These are phyloP conservation scores for Senna siamea DNA, from an alignment of 306 rosid species.

Conservation along the genomic window DNA sequence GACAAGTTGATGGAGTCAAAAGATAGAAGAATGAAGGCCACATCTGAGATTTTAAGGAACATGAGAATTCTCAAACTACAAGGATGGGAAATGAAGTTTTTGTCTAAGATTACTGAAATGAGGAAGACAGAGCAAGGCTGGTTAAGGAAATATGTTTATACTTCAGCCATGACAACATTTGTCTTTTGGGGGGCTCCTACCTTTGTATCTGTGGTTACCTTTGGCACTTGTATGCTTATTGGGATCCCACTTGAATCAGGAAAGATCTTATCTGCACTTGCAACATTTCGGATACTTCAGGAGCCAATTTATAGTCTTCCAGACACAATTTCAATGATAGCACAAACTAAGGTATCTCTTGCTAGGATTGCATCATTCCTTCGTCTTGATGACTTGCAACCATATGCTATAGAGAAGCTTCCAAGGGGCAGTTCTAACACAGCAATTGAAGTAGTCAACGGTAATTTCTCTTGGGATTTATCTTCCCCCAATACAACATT, in stretches of 20 bases:
- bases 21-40: constrained; percentile 83
- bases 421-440: constrained; percentile 65
- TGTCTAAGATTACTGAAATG: constrained; percentile 60
- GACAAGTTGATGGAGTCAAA: constrained; percentile 81
- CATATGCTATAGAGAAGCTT: constrained; percentile 63
- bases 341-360: constrained; percentile 81
- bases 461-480: constrained; percentile 83
- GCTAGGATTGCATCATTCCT: constrained; percentile 79
- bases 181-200: constrained; percentile 77
- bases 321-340: constrained; percentile 70
- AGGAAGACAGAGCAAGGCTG: constrained; percentile 68
- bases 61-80: constrained; percentile 90
- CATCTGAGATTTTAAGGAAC: constrained; percentile 75
- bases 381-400: constrained; percentile 66
- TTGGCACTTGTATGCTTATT: constrained; percentile 69
- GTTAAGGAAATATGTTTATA: constrained; percentile 61
- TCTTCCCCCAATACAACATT: constrained; percentile 56
- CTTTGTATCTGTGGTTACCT: constrained; percentile 74
- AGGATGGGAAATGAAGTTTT: constrained; percentile 93
- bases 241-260: constrained; percentile 91
- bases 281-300: constrained; percentile 84
- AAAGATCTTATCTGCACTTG: constrained; percentile 87
- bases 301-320: constrained; percentile 72
- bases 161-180: constrained; percentile 52
- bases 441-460: constrained; percentile 65